These are phyloP conservation scores for Penstemon barbatus DNA, from an alignment of 257 asterid species.

Conservation along the genomic window DNA sequence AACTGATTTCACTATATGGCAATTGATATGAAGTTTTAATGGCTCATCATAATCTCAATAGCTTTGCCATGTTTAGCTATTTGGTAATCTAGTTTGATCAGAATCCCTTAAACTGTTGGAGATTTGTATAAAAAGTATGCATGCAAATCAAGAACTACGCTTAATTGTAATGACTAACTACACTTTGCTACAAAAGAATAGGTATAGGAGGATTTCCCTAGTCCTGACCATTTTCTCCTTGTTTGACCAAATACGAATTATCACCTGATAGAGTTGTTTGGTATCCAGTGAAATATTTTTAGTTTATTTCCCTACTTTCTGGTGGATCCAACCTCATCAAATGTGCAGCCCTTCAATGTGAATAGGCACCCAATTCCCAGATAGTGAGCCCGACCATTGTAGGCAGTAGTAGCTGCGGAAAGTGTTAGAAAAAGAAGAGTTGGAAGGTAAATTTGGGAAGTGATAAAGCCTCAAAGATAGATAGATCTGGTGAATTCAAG, in stretches of 20 bases:
- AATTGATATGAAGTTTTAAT: too few relatives aligned
- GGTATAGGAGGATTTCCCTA: conserved; percentile 1
- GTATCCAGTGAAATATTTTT: neutral
- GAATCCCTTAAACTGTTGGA: conserved; percentile 2
- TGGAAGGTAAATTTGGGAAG: neutral
- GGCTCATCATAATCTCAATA: too few relatives aligned
- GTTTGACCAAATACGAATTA: neutral
- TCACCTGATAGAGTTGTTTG: neutral
- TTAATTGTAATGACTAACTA: neutral
- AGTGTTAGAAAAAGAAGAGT: neutral
- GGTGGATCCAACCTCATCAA: neutral
- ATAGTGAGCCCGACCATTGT: neutral
- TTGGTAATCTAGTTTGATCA: neutral
- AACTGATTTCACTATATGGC: too few relatives aligned
- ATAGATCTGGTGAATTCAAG: neutral
- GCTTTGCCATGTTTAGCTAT: neutral
- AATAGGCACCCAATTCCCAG: neutral
- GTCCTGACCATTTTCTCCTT: neutral
- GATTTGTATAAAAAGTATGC: neutral
- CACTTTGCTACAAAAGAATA: neutral
- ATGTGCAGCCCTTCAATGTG: neutral
- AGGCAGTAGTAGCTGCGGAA: neutral
- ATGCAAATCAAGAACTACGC: neutral
- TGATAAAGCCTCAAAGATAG: neutral
- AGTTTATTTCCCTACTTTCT: neutral